phyloP scores from a whole-genome alignment of 1,139 yeast genomes.

The Saccharomyces hybrid region DNA sequence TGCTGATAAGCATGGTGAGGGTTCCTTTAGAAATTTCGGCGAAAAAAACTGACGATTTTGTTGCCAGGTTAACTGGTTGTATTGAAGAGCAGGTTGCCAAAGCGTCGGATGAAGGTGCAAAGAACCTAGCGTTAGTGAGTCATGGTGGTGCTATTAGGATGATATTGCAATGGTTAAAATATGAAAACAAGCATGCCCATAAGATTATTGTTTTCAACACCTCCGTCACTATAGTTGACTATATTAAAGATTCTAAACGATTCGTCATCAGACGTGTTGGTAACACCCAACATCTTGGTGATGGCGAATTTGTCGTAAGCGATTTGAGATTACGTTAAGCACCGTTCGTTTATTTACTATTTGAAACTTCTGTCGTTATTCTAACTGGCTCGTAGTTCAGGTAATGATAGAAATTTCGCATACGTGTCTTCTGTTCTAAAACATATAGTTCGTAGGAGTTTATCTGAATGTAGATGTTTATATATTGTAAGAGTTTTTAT shows the following conservation, averaged over 20 bases:
- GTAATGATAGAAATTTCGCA: background rate
- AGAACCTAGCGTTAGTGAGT: constrained; percentile 58
- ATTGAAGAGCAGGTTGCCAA: constrained; percentile 41
- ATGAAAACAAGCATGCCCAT: constrained; percentile 31
- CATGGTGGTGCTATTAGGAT: constrained; percentile 84
- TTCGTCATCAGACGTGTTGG: constrained; percentile 50
- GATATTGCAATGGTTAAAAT: constrained; percentile 38
- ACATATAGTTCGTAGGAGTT: background rate
- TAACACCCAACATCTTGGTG: constrained; percentile 57
- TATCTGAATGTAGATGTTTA: background rate
- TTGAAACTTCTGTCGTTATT: background rate
- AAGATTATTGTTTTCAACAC: constrained; percentile 62
- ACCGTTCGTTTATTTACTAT: background rate
- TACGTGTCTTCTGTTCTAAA: background rate
- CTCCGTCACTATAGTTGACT: constrained; percentile 58
- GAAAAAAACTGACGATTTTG: constrained; percentile 45
- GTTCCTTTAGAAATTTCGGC: constrained; percentile 44
- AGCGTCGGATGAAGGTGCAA: constrained; percentile 31
- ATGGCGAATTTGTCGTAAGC: constrained; percentile 43
- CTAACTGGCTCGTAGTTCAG: background rate
- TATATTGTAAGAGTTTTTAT: background rate
- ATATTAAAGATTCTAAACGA: constrained; percentile 33
- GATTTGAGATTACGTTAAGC: constrained; percentile 40
- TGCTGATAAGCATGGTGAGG: constrained; percentile 43
- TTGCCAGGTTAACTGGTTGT: constrained; percentile 43